Base-by-base conservation (phyloP, 208 protist species). In the Acanthamoeba rhysodes region DNA sequence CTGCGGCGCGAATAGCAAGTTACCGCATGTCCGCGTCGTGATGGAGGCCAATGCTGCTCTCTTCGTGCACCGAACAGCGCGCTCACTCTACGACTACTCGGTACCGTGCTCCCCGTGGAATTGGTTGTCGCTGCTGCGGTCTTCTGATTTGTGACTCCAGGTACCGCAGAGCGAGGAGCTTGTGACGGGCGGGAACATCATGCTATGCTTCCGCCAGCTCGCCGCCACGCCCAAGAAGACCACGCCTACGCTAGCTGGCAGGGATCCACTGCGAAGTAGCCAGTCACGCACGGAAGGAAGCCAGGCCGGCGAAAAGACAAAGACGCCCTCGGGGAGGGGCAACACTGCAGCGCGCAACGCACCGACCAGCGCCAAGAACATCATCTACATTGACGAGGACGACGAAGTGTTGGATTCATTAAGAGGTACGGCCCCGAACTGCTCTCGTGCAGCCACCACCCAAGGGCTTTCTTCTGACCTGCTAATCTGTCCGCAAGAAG, bases 321-420 rank as follows among this genome's bases (percentile, higher is more conserved):
- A 24, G 8, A 68, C 62, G 62, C 27, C 62, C 20, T 59, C 55
- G 22, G 32, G 66, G 27, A 37, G 37, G 32, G n/a, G 20, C 70
- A 78, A 16, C 70, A 18, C n/a, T 5, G 4, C 70, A 37, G 18
- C 20, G 45, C 74, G 74, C 24, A 45, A 14, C 55, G 74, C n/a
- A 82, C 41, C 41, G 41, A 82, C 62, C 64, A 32, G 80, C 24
- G 22, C 6, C 50, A 62, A 88, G 80, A 64, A 64, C 80, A 4
- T 88, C 32, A 88, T 88, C 53, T 88, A 88, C 34, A 88, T 88
- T 1, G 80, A 88, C 14, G 80, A 88, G 45, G 80, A 88, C 80
- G 50, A 88, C 27, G 74, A 76, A 16, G 68, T 45, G 68, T 37
- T 32, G n/a, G 24, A 29, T 41, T 27, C 41, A 2, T 5, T 10